These are phyloP conservation scores for Lactarius hengduanensis DNA, from an alignment of 768 basidiomycete species.

Conservation along the genomic window DNA sequence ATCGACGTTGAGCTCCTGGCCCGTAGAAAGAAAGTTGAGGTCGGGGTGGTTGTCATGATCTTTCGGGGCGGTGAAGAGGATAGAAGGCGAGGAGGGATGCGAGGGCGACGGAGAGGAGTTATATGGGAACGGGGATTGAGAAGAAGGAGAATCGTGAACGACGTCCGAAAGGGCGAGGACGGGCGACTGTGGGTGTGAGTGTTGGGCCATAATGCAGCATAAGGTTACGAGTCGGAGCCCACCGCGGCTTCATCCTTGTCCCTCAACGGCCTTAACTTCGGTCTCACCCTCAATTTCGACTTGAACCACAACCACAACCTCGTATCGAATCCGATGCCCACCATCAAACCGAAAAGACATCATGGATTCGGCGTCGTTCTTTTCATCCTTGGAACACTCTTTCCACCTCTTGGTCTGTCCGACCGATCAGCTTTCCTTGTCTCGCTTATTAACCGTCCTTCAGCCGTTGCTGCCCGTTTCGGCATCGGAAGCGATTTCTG, in stretches of 20 bases:
- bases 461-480: conserved; percentile 92
- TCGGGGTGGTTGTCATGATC: conserved; percentile 22
- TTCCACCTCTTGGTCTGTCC: conserved; percentile 82
- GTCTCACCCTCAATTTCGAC: neutral
- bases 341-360: conserved; percentile 61
- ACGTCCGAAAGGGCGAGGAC: conserved; percentile 79
- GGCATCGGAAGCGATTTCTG: conserved; percentile 91
- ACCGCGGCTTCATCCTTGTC: neutral
- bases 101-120: conserved; percentile 33
- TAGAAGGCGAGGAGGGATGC: conserved; percentile 25
- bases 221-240: neutral
- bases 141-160: conserved; percentile 75
- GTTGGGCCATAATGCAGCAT: neutral
- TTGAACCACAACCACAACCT: neutral
- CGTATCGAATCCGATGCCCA: conserved; percentile 12
- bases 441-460: conserved; percentile 10
- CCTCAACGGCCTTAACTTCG: neutral
- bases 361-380: conserved; percentile 82
- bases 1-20: conserved; percentile 39
- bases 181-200: conserved; percentile 43
- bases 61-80: conserved; percentile 29
- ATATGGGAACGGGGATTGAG: conserved; percentile 41
- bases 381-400: conserved; percentile 84
- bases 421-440: conserved; percentile 5
- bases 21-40: conserved; percentile 42